Percentiles rank a stretch among this genome's conserved stretches.
Conservation (phyloP, 129 eudicot genomes). For the Chrysanthemum lavandulifolium region DNA sequence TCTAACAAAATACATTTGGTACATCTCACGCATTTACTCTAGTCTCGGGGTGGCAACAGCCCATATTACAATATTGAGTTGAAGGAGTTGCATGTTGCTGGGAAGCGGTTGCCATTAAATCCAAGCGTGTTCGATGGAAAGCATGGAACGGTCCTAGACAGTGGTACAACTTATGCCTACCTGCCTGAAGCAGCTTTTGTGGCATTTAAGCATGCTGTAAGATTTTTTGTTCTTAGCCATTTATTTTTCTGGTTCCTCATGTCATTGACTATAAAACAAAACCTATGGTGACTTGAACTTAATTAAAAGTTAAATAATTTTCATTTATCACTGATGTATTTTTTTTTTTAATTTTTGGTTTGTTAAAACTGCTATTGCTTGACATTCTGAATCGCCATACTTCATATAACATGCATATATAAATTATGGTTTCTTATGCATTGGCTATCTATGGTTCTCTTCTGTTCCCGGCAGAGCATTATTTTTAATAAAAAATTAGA, state of each 20-base stretch:
- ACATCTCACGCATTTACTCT: conserved; percentile 99
- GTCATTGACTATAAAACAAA: too few species aligned
- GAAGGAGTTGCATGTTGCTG: conserved; percentile 95
- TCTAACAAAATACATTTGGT: conserved; percentile 61
- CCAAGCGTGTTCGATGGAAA: conserved; percentile 74
- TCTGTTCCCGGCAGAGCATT: too few species aligned
- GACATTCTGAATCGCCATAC: too few species aligned
- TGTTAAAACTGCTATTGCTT: too few species aligned
- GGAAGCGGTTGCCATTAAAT: conserved; percentile 65
- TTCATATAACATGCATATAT: too few species aligned
- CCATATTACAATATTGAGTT: conserved; percentile 98
- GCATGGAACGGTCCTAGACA: conserved; percentile 82
- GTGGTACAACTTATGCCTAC: conserved; percentile 94
- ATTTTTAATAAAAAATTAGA: too few species aligned
- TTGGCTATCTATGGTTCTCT: too few species aligned
- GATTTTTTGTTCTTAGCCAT: conserved; percentile 23
- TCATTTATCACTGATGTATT: too few species aligned
- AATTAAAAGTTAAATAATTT: too few species aligned
- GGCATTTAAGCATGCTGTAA: conserved; percentile 88
- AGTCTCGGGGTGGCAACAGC: conserved; percentile 99
- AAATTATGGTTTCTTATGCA: too few species aligned
- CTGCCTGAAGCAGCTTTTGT: conserved; percentile 87
- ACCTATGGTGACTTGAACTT: too few species aligned
- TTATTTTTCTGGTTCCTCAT: background rate
- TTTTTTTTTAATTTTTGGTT: too few species aligned